Conservation (phyloP, 2,329 filamentous ascomycete genomes). For the Sporothrix brunneoviolacea region DNA sequence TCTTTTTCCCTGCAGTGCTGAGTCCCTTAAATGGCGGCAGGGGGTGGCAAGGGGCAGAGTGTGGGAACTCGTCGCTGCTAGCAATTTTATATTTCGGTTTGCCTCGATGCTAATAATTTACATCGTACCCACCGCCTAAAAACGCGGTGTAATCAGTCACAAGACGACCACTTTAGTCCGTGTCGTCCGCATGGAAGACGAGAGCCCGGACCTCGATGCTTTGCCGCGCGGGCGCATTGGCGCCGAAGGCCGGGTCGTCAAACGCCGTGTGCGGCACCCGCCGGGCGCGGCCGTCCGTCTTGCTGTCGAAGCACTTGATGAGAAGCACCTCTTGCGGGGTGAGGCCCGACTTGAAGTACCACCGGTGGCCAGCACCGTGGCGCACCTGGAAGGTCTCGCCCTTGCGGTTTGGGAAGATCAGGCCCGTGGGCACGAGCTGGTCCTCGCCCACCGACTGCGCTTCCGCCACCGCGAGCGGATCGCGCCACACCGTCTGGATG, state of each 20-base stretch:
- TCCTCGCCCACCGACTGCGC: constrained; percentile 41
- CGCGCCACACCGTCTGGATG: constrained; percentile 43
- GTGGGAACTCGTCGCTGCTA: too few relatives aligned
- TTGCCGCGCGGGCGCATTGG: constrained; percentile 34
- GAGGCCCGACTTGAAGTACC: constrained; percentile 16
- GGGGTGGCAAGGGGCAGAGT: too few relatives aligned
- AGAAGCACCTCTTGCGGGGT: constrained; percentile 16
- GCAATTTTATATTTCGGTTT: too few relatives aligned
- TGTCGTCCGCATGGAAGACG: constrained; percentile 33
- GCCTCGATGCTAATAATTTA: too few relatives aligned
- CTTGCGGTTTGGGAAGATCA: constrained; percentile 44
- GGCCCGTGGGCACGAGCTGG: constrained; percentile 41
- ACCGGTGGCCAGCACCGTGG: constrained; percentile 20
- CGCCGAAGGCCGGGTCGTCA: constrained; percentile 33
- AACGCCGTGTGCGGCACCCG: constrained; percentile 50
- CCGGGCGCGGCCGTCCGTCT: constrained; percentile 35
- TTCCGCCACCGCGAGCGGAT: constrained; percentile 49
- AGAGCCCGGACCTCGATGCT: constrained; percentile 51
- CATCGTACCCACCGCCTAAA: too few relatives aligned
- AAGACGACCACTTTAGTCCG: too few relatives aligned
- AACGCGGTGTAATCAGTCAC: too few relatives aligned
- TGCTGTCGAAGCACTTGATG: constrained; percentile 22
- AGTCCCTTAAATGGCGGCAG: too few relatives aligned
- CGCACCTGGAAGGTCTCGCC: constrained; percentile 40
- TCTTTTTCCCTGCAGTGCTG: too few relatives aligned